Evolutionary conservation across 441 rosid genomes (phyloP).

Genomic region (Euphorbia celastroides): DNA sequence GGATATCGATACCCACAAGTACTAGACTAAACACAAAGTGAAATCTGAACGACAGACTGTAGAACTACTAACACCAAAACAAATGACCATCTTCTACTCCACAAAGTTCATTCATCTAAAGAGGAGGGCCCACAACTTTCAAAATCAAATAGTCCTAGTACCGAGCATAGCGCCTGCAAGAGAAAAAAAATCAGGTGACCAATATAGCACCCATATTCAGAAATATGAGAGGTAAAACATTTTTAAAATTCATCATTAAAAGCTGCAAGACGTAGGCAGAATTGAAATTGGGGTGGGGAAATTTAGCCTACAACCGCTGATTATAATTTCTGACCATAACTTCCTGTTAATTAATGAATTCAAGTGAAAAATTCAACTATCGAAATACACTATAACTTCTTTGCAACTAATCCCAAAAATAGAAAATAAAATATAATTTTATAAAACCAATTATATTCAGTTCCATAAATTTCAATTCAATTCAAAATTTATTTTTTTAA

Average conservation of each 20-base stretch:
- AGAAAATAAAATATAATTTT: no score
- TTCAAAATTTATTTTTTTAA: no score
- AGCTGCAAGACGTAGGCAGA: background rate
- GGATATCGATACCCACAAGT: background rate
- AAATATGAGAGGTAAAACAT: background rate
- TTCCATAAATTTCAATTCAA: no score
- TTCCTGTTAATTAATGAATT: no score
- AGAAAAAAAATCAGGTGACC: background rate
- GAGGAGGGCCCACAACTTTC: slow-evolving; percentile 10
- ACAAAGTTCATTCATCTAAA: slow-evolving; percentile 19
- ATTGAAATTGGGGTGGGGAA: no score
- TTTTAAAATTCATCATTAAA: no score
- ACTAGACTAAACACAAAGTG: background rate
- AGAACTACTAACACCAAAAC: background rate
- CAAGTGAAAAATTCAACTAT: no score
- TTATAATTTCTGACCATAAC: no score
- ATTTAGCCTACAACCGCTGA: no score
- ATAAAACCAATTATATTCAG: no score
- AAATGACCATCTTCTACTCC: background rate
- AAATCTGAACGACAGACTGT: slow-evolving; percentile 11
- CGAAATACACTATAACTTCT: no score
- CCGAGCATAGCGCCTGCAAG: slow-evolving; percentile 50
- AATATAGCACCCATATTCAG: background rate
- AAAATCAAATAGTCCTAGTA: slow-evolving; percentile 25
- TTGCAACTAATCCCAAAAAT: no score